phyloP scores from a whole-genome alignment of 2,329 filamentous ascomycete species.

The Aspergillus japonicus region DNA sequence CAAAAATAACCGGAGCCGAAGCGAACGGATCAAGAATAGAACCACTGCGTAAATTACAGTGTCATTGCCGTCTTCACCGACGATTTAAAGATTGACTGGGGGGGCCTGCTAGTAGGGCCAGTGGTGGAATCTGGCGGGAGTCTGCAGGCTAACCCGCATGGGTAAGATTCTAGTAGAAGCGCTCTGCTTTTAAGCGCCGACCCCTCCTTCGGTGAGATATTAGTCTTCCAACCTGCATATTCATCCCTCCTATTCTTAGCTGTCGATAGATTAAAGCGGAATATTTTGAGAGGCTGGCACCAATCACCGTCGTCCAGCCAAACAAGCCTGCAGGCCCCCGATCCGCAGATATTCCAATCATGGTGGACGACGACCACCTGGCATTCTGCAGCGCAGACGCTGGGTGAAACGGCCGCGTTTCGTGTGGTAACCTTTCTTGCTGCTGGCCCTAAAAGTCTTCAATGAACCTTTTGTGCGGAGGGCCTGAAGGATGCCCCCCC shows the following conservation, averaged over 20 bases:
- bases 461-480: not conserved
- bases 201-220: conserved; percentile 7
- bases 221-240: not conserved
- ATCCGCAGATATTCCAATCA: conserved; percentile 15
- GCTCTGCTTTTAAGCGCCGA: conserved; percentile 4
- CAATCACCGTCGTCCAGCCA: not conserved
- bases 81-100: not conserved
- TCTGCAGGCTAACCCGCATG: conserved; percentile 8
- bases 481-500: conserved; percentile 15
- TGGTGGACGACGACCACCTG: not conserved
- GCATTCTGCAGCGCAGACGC: conserved; percentile 18
- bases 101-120: not conserved
- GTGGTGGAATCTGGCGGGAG: not conserved
- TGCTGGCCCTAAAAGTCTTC: not conserved
- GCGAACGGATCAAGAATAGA: not conserved
- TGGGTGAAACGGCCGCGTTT: conserved; percentile 24
- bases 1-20: conserved; percentile 1
- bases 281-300: not conserved
- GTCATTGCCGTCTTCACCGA: not conserved
- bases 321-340: not conserved
- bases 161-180: conserved; percentile 7
- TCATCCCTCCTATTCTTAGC: conserved; percentile 1
- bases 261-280: not conserved
- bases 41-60: not conserved
- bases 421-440: conserved; percentile 21